phyloP scores from a whole-genome alignment of 2,329 filamentous ascomycete species.

The Phialophora tarda region DNA sequence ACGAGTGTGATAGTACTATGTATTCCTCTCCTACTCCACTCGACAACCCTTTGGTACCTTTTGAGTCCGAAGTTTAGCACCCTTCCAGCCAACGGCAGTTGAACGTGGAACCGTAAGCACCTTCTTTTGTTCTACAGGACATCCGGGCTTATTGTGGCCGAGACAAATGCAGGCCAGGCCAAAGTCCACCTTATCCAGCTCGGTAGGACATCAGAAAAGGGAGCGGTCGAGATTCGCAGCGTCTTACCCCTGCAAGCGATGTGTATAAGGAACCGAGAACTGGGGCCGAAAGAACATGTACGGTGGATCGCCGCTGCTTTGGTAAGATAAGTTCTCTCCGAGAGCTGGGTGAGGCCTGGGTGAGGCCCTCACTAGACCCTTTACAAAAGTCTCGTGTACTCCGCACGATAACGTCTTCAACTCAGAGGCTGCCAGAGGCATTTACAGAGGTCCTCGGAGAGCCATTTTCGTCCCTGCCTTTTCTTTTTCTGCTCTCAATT shows the following conservation, averaged over 20 bases:
- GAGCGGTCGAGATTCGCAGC: constrained; percentile 6
- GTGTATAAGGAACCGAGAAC: not conserved
- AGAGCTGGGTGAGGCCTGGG: no score
- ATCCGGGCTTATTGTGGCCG: constrained; percentile 12
- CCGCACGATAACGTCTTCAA: not conserved
- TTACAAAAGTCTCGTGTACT: not conserved
- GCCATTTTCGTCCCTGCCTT: not conserved
- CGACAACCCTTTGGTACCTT: not conserved
- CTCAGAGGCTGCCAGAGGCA: not conserved
- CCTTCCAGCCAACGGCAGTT: constrained; percentile 5
- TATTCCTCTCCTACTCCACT: constrained; percentile 5
- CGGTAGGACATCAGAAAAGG: not conserved
- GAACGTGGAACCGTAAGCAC: not conserved
- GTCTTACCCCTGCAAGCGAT: not conserved
- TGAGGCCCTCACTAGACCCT: not conserved
- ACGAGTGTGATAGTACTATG: not conserved
- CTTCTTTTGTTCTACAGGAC: not conserved
- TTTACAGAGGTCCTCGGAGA: not conserved
- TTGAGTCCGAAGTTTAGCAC: not conserved
- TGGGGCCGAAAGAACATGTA: constrained; percentile 19
- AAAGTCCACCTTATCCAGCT: not conserved
- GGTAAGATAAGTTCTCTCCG: not conserved
- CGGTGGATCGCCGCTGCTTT: constrained; percentile 2
- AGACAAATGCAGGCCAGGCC: constrained; percentile 3
- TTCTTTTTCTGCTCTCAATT: not conserved